These are phyloP conservation scores for Penicillium diatomitis DNA, from an alignment of 495 filamentous ascomycete genomes.

Conservation along the genomic window DNA sequence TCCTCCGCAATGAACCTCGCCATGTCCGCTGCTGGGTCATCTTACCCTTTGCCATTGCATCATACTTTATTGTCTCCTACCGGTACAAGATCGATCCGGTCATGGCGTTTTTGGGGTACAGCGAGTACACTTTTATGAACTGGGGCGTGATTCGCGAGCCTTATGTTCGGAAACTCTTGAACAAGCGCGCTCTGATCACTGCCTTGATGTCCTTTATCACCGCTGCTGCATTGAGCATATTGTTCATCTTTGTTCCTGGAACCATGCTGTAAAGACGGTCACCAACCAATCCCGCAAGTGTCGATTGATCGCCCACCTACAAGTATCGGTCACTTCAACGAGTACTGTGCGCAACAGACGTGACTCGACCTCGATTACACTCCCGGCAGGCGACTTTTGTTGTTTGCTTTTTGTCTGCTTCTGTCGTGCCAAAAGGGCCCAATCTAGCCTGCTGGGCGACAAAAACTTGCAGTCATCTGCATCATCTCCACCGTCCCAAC, in stretches of 20 bases:
- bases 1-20: slow-evolving; percentile 74
- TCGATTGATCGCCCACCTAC: no score
- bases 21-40: slow-evolving; percentile 79
- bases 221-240: slow-evolving; percentile 62
- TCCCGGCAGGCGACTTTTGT: slow-evolving; percentile 1
- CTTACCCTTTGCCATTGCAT: slow-evolving; percentile 83
- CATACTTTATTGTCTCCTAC: slow-evolving; percentile 80
- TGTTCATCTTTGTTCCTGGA: slow-evolving; percentile 91
- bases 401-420: slow-evolving; percentile 6
- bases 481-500: not conserved
- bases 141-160: slow-evolving; percentile 81
- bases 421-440: slow-evolving; percentile 8
- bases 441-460: no score
- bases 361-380: no score
- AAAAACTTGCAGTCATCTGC: no score
- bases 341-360: no score
- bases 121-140: slow-evolving; percentile 90
- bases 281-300: no score
- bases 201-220: slow-evolving; percentile 62
- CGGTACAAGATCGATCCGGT: slow-evolving; percentile 92
- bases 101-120: slow-evolving; percentile 78
- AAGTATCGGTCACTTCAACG: no score
- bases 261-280: slow-evolving; percentile 56
- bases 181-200: slow-evolving; percentile 70
- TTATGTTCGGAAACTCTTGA: slow-evolving; percentile 75